Evolutionary conservation across 192 early-diverging fungal species (phyloP).

Genomic region (Dissophora globulifera): DNA sequence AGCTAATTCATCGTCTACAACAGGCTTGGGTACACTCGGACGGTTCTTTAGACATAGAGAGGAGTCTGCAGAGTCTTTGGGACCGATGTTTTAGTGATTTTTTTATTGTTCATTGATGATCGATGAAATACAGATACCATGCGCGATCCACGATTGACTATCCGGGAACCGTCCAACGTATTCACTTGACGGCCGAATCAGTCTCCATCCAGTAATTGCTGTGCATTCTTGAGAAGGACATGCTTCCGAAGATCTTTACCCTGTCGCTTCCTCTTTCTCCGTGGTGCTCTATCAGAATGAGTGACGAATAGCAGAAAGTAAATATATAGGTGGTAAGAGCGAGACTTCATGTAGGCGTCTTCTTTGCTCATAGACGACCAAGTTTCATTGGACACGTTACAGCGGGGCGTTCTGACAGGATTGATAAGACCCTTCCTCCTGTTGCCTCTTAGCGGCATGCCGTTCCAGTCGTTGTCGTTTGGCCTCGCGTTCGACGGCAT

Average conservation of each 20-base stretch:
- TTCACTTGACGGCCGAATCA: too few species aligned
- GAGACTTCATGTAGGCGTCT: too few species aligned
- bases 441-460: background rate
- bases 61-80: slow-evolving; percentile 25
- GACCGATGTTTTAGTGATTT: slow-evolving; percentile 9
- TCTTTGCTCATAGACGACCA: too few species aligned
- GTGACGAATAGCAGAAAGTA: too few species aligned
- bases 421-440: background rate
- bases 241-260: background rate
- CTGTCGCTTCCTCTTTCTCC: background rate
- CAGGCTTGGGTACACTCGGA: slow-evolving; percentile 29
- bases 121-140: too few species aligned
- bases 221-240: background rate
- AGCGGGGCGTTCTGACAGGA: background rate
- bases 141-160: background rate
- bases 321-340: too few species aligned
- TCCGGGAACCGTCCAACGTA: too few species aligned
- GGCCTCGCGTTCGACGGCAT: background rate
- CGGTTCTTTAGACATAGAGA: slow-evolving; percentile 42
- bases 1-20: slow-evolving; percentile 16
- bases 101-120: too few species aligned
- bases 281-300: too few species aligned
- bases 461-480: background rate
- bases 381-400: too few species aligned
- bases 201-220: background rate